These are phyloP conservation scores for Sodiomyces alkalinus DNA, from an alignment of 2,329 filamentous ascomycete species.

Conservation along the genomic window DNA sequence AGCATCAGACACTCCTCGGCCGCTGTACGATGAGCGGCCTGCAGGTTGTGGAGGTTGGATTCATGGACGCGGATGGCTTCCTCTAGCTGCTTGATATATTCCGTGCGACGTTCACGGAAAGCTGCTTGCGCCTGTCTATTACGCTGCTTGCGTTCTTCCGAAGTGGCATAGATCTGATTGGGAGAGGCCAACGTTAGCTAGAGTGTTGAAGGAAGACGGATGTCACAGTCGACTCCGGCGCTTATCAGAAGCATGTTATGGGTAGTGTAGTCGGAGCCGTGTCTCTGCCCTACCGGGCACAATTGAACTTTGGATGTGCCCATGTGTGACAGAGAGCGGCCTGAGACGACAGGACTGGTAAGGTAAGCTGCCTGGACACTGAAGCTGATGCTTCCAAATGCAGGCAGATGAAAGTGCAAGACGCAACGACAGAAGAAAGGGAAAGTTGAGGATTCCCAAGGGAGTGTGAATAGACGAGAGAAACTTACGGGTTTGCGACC, in stretches of 20 bases:
- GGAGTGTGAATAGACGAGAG: conserved; percentile 4
- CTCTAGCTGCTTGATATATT: conserved; percentile 98
- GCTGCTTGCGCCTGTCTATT: conserved; percentile 96
- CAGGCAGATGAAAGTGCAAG: background rate
- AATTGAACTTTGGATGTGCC: too few species aligned
- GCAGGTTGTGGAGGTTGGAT: conserved; percentile 79
- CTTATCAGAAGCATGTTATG: too few species aligned
- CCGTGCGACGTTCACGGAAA: conserved; percentile 88
- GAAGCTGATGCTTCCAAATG: too few species aligned
- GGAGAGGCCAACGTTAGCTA: too few species aligned
- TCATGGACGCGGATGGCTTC: conserved; percentile 96
- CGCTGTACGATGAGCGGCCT: conserved; percentile 85
- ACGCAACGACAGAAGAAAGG: conserved; percentile 3
- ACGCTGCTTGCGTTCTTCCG: conserved; percentile 93
- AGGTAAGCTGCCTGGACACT: too few species aligned
- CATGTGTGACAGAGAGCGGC: too few species aligned
- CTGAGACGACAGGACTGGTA: too few species aligned
- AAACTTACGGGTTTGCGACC: conserved; percentile 86
- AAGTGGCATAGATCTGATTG: conserved; percentile 86
- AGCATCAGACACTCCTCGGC: conserved; percentile 97
- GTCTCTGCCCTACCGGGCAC: too few species aligned
- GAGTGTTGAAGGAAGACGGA: too few species aligned
- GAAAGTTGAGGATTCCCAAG: too few species aligned
- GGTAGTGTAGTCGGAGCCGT: too few species aligned
- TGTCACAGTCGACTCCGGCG: too few species aligned